Conservation (phyloP, 2,329 filamentous ascomycete species). For the Fusarium oxysporum region DNA sequence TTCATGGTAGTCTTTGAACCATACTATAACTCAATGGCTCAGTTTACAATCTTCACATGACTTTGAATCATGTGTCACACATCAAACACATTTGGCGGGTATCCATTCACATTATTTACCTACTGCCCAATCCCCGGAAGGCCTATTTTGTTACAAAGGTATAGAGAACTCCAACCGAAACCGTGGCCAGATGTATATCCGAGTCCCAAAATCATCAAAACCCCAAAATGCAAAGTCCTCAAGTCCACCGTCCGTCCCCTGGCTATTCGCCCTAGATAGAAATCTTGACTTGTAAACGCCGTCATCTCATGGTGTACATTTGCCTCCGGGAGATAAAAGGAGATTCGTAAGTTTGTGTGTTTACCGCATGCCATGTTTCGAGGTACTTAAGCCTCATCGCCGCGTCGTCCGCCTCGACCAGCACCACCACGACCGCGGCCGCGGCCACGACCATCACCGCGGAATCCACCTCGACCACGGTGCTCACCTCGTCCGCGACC, state of each 20-base stretch:
- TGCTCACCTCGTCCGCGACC: slow-evolving; percentile 61
- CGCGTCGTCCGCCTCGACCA: slow-evolving; percentile 53
- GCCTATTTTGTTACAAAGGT: slow-evolving; percentile 46
- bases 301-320: slow-evolving; percentile 56
- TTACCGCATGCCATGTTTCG: slow-evolving; percentile 42
- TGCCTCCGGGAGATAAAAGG: slow-evolving; percentile 48
- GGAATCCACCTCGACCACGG: slow-evolving; percentile 64
- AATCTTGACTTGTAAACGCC: slow-evolving; percentile 52
- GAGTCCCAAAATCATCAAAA: slow-evolving; percentile 47
- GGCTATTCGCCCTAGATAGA: slow-evolving; percentile 42
- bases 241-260: slow-evolving; percentile 42
- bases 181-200: slow-evolving; percentile 44
- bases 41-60: not conserved
- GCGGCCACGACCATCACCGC: slow-evolving; percentile 60
- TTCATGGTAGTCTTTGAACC: not conserved
- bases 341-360: slow-evolving; percentile 45
- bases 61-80: slow-evolving; percentile 12
- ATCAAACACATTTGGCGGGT: slow-evolving; percentile 33
- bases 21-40: not conserved
- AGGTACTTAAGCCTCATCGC: slow-evolving; percentile 54
- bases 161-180: slow-evolving; percentile 45
- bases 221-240: slow-evolving; percentile 48
- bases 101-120: slow-evolving; percentile 46
- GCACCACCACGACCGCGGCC: slow-evolving; percentile 54
- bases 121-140: slow-evolving; percentile 38